A percentile compares a stretch with the other conserved stretches of the same genome.
Conservation (phyloP, 106 monocot genomes). For the Dendrobium catenatum region DNA sequence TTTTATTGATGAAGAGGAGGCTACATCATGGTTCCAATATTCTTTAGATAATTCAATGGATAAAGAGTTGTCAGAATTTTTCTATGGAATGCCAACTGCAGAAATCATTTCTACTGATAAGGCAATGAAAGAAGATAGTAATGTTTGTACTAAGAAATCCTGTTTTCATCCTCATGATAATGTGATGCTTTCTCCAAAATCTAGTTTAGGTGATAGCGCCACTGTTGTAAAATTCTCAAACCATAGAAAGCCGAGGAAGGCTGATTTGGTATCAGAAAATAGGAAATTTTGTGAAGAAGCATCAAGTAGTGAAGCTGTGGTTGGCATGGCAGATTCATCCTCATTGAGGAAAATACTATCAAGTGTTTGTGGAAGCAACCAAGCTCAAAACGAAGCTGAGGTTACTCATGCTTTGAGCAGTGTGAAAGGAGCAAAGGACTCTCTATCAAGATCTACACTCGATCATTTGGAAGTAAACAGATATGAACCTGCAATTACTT, state of each 20-base stretch:
- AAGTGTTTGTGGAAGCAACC: constrained; percentile 35
- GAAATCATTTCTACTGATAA: constrained; percentile 14
- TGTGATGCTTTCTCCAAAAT: constrained; percentile 24
- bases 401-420: constrained; percentile 12
- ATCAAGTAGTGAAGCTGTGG: constrained; percentile 1
- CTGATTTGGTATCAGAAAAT: neutral
- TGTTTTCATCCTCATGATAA: constrained; percentile 3
- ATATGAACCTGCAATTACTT: constrained; percentile 27
- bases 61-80: constrained; percentile 55
- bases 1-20: constrained; percentile 35
- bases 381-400: constrained; percentile 18
- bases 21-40: constrained; percentile 56
- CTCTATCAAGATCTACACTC: neutral
- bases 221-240: constrained; percentile 28
- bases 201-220: neutral
- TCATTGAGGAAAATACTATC: constrained; percentile 35
- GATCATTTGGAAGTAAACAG: constrained; percentile 15
- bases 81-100: constrained; percentile 29
- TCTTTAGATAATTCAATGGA: constrained; percentile 50
- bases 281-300: neutral
- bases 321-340: constrained; percentile 16
- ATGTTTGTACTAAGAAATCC: constrained; percentile 3
- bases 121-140: constrained; percentile 3
- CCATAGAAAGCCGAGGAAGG: constrained; percentile 2
- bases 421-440: constrained; percentile 7